Evolutionary conservation across 2,329 filamentous ascomycete species (phyloP), one percentile per base, ranked within the genome.

Genomic region (Monosporascus cannonballus): DNA sequence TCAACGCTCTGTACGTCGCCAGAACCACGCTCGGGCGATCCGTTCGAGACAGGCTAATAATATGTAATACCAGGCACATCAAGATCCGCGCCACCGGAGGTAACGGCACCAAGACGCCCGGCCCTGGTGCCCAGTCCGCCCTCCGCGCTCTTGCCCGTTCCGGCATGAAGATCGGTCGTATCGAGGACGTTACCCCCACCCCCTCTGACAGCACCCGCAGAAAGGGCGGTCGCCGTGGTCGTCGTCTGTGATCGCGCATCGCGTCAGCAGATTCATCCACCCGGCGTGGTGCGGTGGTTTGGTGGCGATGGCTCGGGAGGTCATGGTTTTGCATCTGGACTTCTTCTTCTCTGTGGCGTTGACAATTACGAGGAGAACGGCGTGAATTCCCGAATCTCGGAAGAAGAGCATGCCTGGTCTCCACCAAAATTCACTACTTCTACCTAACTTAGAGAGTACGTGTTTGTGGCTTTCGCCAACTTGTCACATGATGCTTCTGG

Each of bases 181-280:
- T 99, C 71, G 94, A 99, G 88, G 94, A 99, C 76, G 94, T 99
- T 63, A 99, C 95, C 69, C 94, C 94, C 70, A 99, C 94, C 59
- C 94, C 95, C 69, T 99, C 94, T 77, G 94, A 99, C 80, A 96
- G 90, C 76, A 99, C 94, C 72, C 90, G 94, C 81, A 92, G 93
- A 83, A 99, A 99, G 91, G 94, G 94, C 83, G 94, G 94, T 96
- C 92, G 94, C 80, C 93, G 94, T 89, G 94, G 94, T 97, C 94
- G 94, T 82, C 93, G 94, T 96, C 89, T 99, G 79, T 99, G 83
- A 89, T 78, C 75, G 70, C 73, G 61, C 51, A 57, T 57, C 51
- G 54, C 55, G 52, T 59, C 55, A 50, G 36, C 45, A 69, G 63
- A 62, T 61, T 57, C 54, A 51, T 69, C 61, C 55, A 62, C 51